Evolutionary conservation across 306 rosid genomes (phyloP), one percentile per base, ranked within the genome.

Genomic region (Macrotyloma uniflorum): DNA sequence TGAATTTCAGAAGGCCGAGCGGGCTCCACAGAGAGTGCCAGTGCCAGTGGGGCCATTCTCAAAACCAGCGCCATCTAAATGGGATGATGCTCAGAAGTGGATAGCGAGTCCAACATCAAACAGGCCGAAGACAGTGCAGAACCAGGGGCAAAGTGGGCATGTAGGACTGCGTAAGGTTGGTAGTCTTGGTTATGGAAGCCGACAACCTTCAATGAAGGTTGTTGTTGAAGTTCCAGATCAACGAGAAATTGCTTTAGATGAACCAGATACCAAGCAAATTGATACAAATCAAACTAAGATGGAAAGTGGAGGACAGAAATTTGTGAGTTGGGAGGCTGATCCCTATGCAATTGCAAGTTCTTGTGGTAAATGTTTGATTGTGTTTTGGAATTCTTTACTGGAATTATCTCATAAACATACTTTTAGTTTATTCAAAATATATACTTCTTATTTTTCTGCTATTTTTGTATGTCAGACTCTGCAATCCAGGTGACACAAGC

Each of bases 1-100:
- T 70, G 98, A 95, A 81, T 95, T 95, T 78, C 97, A 95, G 77
- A 92, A 88, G 86, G 86, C 93, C 3, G 98, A 92, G 82, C 85
- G 93, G 72, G 85, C 86, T 18, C 69, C 90, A n/a, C 96, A 79
- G 15, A 79, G 98, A 87, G 87, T 87, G 66, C 93, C 94, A 87
- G 87, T 87, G 66, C 93, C 94, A 3, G 61, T 83, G 70, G 90
- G 88, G 20, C 92, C 97, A 0, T 91, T 95, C 74, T 95, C 98
- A 26, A 92, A 95, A 79, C 97, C 98, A 19, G 92, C 97, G 1
- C 97, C 93, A 20, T 95, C 98, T 59, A 95, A 95, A 77, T 95
- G 98, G 98, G 97, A 90, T 55, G 98, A 95, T 87, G 98, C 98
- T 6, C 97, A 92, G 86, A 92, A 95, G 83, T 95, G 98, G 98